phyloP scores from a whole-genome alignment of 202 grass and related monocot genomes.

The Zoysia matrella region DNA sequence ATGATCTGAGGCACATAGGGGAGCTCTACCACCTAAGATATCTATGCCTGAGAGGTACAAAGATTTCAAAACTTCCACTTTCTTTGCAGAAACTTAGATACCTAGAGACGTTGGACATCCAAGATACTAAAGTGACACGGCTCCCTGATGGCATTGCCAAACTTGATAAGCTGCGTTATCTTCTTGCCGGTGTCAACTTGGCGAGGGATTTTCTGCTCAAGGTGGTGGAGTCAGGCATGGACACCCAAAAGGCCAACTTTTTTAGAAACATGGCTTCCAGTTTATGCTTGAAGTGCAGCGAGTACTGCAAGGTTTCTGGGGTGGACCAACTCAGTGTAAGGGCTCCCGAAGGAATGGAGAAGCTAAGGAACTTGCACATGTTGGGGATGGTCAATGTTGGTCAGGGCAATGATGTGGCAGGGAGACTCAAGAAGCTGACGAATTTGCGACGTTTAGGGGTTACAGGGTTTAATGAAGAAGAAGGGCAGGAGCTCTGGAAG shows the following conservation, averaged over 20 bases:
- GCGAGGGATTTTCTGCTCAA: slow-evolving; percentile 7
- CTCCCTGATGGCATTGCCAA: slow-evolving; percentile 40
- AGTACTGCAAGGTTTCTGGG: background rate
- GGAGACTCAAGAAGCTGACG: slow-evolving; percentile 42
- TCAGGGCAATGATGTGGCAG: slow-evolving; percentile 6
- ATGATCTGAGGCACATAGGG: slow-evolving; percentile 41
- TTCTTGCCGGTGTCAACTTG: slow-evolving; percentile 44
- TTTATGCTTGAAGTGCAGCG: background rate
- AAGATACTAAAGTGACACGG: slow-evolving; percentile 37
- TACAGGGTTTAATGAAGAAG: background rate
- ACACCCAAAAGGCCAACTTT: background rate
- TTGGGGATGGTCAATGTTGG: slow-evolving; percentile 43
- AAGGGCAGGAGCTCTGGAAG: slow-evolving; percentile 6
- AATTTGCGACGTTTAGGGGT: slow-evolving; percentile 47
- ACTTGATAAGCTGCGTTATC: slow-evolving; percentile 45
- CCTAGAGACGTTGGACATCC: slow-evolving; percentile 62
- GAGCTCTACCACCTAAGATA: slow-evolving; percentile 51
- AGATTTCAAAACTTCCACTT: slow-evolving; percentile 39
- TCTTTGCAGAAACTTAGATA: slow-evolving; percentile 46
- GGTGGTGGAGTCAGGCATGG: background rate
- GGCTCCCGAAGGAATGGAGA: slow-evolving; percentile 44
- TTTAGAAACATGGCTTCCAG: background rate
- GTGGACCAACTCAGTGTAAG: slow-evolving; percentile 4
- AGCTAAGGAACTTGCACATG: slow-evolving; percentile 41
- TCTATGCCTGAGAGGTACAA: slow-evolving; percentile 43